Base-by-base conservation (phyloP, 2,329 filamentous ascomycete species). In the Xylariaceae sp. region DNA sequence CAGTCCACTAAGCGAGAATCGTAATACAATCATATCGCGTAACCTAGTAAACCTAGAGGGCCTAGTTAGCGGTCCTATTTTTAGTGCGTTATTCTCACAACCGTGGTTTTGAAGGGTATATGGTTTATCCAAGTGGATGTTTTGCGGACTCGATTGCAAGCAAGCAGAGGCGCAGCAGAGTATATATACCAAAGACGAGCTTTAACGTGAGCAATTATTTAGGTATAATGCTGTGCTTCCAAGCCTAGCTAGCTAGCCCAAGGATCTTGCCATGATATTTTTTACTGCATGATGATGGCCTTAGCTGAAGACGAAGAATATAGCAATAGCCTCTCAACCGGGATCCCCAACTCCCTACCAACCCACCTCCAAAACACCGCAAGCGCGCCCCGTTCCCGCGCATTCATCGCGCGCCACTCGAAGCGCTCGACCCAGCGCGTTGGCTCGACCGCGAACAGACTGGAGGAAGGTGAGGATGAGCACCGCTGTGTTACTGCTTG, bases 291-390 rank as follows among this genome's bases (percentile, higher is more conserved):
- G 39, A 36, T 55, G 10, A 47, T 47, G 47, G 51, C 47, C 13
- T 58, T 42, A 37, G n/a, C n/a, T n/a, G n/a, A n/a, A n/a, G n/a
- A n/a, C n/a, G n/a, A n/a, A n/a, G n/a, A n/a, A n/a, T n/a, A n/a
- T n/a, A n/a, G n/a, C n/a, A n/a, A n/a, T n/a, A 59, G 50, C 10
- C 4, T 3, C 2, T 49, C 37, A 10, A 27, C 53, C 6, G 50
- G 47, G 15, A 60, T 43, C 3, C 27, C 13, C 6, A 60, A 16
- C 3, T 51, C 44, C 23, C 49, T 36, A 3, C n/a, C n/a, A n/a
- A n/a, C 58, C 58, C 1, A 60, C 32, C 11, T 51, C 55, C 52
- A 58, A 5, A 60, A 45, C 18, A 27, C 48, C 18, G 51, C 55
- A 3, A 60, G 21, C 8, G 58, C 58, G 21, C 13, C 48, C 40